A percentile compares a stretch with the other conserved stretches of the same genome.
Conservation (phyloP, 2,329 filamentous ascomycete species). For the Cytospora leucostoma region DNA sequence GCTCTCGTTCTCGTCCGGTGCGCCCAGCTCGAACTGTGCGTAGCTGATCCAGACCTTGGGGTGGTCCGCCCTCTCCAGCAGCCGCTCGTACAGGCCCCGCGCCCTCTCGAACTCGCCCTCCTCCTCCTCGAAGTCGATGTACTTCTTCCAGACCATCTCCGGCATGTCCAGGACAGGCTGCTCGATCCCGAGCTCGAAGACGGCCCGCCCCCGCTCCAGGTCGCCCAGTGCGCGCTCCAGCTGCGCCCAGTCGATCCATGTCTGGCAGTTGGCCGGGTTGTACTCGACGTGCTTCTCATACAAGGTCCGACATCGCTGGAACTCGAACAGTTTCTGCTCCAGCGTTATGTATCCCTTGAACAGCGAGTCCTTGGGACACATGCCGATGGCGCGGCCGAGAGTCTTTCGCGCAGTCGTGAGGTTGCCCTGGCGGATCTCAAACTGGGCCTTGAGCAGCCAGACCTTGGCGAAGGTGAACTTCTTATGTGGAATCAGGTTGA, state of each 20-base stretch:
- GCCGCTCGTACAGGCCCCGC: slow-evolving; percentile 80
- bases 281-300: slow-evolving; percentile 94
- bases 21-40: slow-evolving; percentile 96
- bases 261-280: slow-evolving; percentile 86
- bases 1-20: slow-evolving; percentile 73
- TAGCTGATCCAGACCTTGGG: slow-evolving; percentile 99
- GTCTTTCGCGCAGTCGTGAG: slow-evolving; percentile 82
- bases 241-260: slow-evolving; percentile 96
- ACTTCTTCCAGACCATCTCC: slow-evolving; percentile 94
- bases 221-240: slow-evolving; percentile 91
- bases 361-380: slow-evolving; percentile 93
- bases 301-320: slow-evolving; percentile 83
- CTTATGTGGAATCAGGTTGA: slow-evolving; percentile 89
- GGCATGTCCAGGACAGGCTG: slow-evolving; percentile 93
- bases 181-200: slow-evolving; percentile 86
- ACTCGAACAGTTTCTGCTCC: slow-evolving; percentile 92
- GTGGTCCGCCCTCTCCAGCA: slow-evolving; percentile 93
- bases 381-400: slow-evolving; percentile 84
- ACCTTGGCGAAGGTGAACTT: slow-evolving; percentile 97
- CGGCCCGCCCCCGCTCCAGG: slow-evolving; percentile 80
- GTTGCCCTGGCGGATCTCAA: slow-evolving; percentile 86
- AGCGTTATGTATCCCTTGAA: slow-evolving; percentile 93
- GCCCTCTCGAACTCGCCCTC: slow-evolving; percentile 88
- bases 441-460: slow-evolving; percentile 91
- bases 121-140: slow-evolving; percentile 98